A percentile compares a stretch with the other conserved stretches of the same genome.
These are phyloP conservation scores for Ophiostoma pallidulum DNA, from an alignment of 2,329 filamentous ascomycete species.

Conservation along the genomic window DNA sequence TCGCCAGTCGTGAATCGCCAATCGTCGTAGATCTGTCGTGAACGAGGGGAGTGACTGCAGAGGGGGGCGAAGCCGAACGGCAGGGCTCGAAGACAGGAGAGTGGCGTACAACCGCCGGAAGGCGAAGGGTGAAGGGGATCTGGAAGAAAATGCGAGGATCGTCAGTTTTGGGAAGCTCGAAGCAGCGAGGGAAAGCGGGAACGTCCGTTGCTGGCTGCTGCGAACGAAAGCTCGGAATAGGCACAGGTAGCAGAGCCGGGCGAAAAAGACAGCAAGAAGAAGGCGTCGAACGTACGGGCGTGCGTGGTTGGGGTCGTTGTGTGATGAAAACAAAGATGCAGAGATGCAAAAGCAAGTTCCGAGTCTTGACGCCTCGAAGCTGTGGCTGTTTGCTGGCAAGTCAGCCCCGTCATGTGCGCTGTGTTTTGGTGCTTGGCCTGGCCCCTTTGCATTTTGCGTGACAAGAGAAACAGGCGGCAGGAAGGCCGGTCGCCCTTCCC, in stretches of 20 bases:
- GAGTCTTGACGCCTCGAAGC: neutral
- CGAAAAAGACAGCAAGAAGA: too few species aligned
- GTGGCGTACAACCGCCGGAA: constrained; percentile 2
- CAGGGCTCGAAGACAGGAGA: too few species aligned
- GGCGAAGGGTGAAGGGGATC: neutral
- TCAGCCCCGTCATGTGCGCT: neutral
- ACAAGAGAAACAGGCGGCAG: neutral
- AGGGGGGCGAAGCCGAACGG: neutral
- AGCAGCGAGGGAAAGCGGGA: too few species aligned
- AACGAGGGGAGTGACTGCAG: neutral
- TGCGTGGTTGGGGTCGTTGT: neutral
- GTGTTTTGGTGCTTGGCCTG: neutral
- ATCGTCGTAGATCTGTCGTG: neutral
- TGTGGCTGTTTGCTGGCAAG: neutral
- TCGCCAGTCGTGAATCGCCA: neutral
- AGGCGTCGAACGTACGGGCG: neutral
- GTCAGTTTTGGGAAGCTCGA: constrained; percentile 1
- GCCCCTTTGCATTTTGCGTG: too few species aligned
- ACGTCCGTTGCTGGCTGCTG: too few species aligned
- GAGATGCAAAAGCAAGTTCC: neutral
- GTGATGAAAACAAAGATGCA: neutral
- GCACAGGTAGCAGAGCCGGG: too few species aligned
- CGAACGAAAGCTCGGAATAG: too few species aligned
- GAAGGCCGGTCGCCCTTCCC: neutral
- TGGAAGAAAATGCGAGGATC: neutral